A percentile compares a stretch with the other conserved stretches of the same genome.
phyloP scores from a whole-genome alignment of 148 eudicot genomes.

The Arctostaphylos glauca region DNA sequence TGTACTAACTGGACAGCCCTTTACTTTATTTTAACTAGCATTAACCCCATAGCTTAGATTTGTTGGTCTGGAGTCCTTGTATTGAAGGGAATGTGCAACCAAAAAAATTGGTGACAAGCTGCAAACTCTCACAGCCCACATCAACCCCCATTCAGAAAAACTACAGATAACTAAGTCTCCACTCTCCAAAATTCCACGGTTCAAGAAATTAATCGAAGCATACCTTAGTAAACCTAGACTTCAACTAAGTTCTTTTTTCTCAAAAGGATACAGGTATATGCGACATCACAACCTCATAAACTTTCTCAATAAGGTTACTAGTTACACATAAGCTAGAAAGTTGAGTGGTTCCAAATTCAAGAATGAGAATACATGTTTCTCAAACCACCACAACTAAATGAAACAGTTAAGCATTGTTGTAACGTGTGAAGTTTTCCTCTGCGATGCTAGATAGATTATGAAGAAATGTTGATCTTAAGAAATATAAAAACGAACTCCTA shows the following conservation, averaged over 20 bases:
- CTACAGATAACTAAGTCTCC: neutral
- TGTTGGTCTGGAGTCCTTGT: neutral
- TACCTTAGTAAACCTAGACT: neutral
- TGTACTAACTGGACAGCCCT: neutral
- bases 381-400: neutral
- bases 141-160: neutral
- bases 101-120: neutral
- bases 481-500: neutral
- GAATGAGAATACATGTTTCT: neutral
- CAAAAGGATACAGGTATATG: too few relatives aligned
- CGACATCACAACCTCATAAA: neutral
- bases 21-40: neutral
- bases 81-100: neutral
- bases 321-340: neutral
- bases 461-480: neutral
- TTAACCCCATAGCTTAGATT: neutral
- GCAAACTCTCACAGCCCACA: neutral
- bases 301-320: neutral
- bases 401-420: neutral
- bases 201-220: neutral
- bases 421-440: neutral
- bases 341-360: neutral
- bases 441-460: neutral
- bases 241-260: neutral
- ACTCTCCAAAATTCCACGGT: neutral